These are phyloP conservation scores for Sclerotiophoma versabilis DNA, from an alignment of 2,329 filamentous ascomycete species.

Conservation along the genomic window DNA sequence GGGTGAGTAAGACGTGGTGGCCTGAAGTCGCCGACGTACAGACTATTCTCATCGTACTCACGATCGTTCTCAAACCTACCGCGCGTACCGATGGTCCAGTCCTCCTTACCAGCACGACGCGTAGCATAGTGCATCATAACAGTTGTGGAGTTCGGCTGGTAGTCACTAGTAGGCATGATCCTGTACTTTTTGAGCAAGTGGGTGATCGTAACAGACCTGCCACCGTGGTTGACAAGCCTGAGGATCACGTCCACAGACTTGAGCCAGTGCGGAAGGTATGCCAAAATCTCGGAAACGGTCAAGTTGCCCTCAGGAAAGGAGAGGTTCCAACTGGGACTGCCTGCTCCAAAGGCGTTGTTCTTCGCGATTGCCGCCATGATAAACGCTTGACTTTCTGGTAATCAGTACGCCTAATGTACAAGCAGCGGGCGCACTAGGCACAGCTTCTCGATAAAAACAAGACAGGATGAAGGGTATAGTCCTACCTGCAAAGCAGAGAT, in stretches of 20 bases:
- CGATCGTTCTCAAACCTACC: constrained; percentile 3
- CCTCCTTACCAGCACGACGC: constrained; percentile 20
- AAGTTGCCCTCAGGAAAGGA: constrained; percentile 35
- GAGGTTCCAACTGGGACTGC: constrained; percentile 30
- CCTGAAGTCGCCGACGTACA: constrained; percentile 31
- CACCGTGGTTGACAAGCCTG: constrained; percentile 25
- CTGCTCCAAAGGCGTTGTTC: constrained; percentile 32
- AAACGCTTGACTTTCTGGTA: neutral
- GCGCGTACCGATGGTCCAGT: constrained; percentile 26
- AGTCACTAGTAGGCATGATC: constrained; percentile 5
- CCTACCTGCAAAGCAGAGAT: constrained; percentile 2
- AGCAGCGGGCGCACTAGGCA: neutral
- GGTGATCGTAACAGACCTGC: constrained; percentile 22
- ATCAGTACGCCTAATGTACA: neutral
- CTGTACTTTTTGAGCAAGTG: constrained; percentile 8
- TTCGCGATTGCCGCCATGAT: constrained; percentile 19
- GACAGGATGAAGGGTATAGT: neutral
- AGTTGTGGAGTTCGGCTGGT: constrained; percentile 21
- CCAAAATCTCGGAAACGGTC: constrained; percentile 35
- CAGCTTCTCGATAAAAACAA: neutral
- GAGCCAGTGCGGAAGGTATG: constrained; percentile 36
- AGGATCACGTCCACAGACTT: constrained; percentile 35
- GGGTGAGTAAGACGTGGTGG: constrained; percentile 24
- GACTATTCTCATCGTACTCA: constrained; percentile 10
- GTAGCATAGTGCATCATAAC: constrained; percentile 35